Evolutionary conservation across 23 red algal genomes (phyloP).

Genomic region (Rhodosorus marinus): DNA sequence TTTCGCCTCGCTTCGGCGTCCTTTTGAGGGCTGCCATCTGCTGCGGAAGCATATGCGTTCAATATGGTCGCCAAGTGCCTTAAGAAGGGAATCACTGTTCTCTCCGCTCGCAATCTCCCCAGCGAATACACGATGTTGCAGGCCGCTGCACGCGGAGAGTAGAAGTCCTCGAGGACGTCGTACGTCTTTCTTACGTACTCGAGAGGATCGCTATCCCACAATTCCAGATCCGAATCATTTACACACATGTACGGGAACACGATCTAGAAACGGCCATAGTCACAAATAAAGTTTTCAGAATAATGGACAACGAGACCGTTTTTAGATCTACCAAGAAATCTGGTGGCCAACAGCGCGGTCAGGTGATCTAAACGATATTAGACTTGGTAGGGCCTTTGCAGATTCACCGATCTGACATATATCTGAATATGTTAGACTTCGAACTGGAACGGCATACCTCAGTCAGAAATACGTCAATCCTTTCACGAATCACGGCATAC

Average conservation of each 20-base stretch:
- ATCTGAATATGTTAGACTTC: too few species aligned
- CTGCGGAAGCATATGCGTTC: slow-evolving; percentile 17
- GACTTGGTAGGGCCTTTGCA: too few species aligned
- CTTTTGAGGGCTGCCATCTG: slow-evolving; percentile 1
- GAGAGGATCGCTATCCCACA: slow-evolving; percentile 53
- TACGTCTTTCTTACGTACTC: slow-evolving; percentile 62
- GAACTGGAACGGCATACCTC: too few species aligned
- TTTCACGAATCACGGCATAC: slow-evolving; percentile 28
- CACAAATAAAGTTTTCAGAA: too few species aligned
- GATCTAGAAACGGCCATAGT: too few species aligned
- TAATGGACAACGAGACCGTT: too few species aligned
- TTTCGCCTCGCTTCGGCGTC: slow-evolving; percentile 17
- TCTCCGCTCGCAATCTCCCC: slow-evolving; percentile 24
- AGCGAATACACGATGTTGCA: slow-evolving; percentile 40
- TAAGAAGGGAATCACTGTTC: slow-evolving; percentile 42
- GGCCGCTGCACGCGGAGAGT: slow-evolving; percentile 53
- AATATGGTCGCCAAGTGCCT: slow-evolving; percentile 17
- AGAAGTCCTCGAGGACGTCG: slow-evolving; percentile 61
- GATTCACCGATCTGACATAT: too few species aligned
- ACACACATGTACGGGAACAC: slow-evolving; percentile 74
- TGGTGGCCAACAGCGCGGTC: too few species aligned
- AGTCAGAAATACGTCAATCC: slow-evolving; percentile 29
- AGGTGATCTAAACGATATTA: too few species aligned
- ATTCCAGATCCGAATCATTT: slow-evolving; percentile 26
- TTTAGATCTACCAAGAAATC: too few species aligned